These are phyloP conservation scores for Diutina neorugosa DNA, from an alignment of 1,139 yeast genomes.

Conservation along the genomic window DNA sequence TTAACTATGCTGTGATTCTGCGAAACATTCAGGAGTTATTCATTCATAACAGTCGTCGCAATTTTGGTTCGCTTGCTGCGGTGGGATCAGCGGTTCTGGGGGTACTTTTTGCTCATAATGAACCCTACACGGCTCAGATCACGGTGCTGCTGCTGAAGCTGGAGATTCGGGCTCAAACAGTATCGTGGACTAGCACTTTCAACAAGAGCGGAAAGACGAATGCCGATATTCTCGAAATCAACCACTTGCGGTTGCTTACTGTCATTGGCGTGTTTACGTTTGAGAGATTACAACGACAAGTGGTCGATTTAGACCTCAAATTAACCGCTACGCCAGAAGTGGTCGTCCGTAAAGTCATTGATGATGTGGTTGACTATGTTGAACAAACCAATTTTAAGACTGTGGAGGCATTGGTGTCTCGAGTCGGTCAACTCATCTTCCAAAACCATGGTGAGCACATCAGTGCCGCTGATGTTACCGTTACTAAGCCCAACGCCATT, in stretches of 20 bases:
- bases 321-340: conserved; percentile 30
- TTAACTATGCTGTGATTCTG: conserved; percentile 71
- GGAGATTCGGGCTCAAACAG: conserved; percentile 43
- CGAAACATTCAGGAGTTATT: not conserved
- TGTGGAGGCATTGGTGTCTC: conserved; percentile 79
- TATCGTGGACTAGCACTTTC: conserved; percentile 23
- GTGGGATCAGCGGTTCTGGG: not conserved
- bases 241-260: conserved; percentile 49
- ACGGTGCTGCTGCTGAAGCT: conserved; percentile 21
- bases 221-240: conserved; percentile 34
- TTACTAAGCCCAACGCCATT: conserved; percentile 81
- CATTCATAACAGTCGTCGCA: not conserved
- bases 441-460: conserved; percentile 17
- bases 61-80: not conserved
- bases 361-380: conserved; percentile 42
- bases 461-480: conserved; percentile 29
- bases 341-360: conserved; percentile 22
- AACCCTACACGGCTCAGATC: not conserved
- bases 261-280: conserved; percentile 86
- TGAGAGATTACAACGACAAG: conserved; percentile 73
- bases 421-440: conserved; percentile 54
- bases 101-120: not conserved
- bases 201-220: conserved; percentile 8
- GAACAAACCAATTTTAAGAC: conserved; percentile 76
- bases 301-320: conserved; percentile 48